Evolutionary conservation across 106 monocot species (phyloP).

Genomic region (Phalaenopsis equestris): DNA sequence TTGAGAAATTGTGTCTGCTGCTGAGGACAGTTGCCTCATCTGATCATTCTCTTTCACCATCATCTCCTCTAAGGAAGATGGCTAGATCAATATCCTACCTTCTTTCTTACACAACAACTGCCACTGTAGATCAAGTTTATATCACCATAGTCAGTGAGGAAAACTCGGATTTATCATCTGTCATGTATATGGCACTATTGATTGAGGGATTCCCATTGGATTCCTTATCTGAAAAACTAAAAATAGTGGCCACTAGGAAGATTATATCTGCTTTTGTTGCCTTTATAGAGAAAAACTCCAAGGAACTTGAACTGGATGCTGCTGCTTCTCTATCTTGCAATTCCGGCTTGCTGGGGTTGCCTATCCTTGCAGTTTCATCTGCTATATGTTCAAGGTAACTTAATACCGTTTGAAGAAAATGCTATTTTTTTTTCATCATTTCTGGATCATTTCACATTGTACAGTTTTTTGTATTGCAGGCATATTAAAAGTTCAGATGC

Average conservation of each 20-base stretch:
- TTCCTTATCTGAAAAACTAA: constrained; percentile 48
- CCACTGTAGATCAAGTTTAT: constrained; percentile 49
- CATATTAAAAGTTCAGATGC: constrained; percentile 36
- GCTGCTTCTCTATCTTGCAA: constrained; percentile 15
- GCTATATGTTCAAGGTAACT: constrained; percentile 43
- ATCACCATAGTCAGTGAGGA: constrained; percentile 26
- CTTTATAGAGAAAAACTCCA: constrained; percentile 36
- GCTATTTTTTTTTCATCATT: not conserved
- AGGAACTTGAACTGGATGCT: constrained; percentile 18
- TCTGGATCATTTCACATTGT: not conserved
- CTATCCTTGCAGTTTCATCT: constrained; percentile 54
- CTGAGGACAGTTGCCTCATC: constrained; percentile 42
- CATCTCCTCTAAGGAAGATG: constrained; percentile 52
- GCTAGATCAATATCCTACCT: constrained; percentile 49
- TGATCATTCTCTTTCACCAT: constrained; percentile 34
- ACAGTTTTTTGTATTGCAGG: constrained; percentile 29
- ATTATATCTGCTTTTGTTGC: constrained; percentile 32
- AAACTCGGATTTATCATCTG: constrained; percentile 26
- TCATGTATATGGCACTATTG: constrained; percentile 47
- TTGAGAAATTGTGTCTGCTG: constrained; percentile 39
- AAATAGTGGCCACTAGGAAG: constrained; percentile 28
- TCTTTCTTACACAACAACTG: constrained; percentile 34
- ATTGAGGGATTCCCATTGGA: constrained; percentile 81
- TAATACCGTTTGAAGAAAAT: not conserved
- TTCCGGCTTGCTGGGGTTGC: constrained; percentile 30